These are phyloP conservation scores for Ascochyta lentis DNA, from an alignment of 2,329 filamentous ascomycete species.

Conservation along the genomic window DNA sequence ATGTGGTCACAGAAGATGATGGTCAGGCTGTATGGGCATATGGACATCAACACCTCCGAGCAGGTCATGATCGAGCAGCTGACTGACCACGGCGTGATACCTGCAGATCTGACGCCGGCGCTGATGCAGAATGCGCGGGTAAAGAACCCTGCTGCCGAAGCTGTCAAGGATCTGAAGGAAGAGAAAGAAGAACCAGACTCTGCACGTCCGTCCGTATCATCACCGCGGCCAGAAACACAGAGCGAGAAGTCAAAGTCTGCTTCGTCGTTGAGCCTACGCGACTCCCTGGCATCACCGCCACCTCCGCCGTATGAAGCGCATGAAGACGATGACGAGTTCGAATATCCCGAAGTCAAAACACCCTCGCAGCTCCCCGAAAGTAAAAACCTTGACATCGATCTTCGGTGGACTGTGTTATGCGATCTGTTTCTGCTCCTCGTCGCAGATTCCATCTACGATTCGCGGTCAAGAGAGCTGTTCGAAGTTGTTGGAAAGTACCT, in stretches of 20 bases:
- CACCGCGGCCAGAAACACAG: slow-evolving; percentile 33
- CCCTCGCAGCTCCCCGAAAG: slow-evolving; percentile 83
- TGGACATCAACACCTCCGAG: slow-evolving; percentile 91
- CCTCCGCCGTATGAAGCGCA: slow-evolving; percentile 66
- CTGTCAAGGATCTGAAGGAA: slow-evolving; percentile 28
- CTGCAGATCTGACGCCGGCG: slow-evolving; percentile 80
- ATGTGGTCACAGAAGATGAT: slow-evolving; percentile 99
- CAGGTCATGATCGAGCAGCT: slow-evolving; percentile 99
- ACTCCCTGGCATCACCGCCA: slow-evolving; percentile 54
- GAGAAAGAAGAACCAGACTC: slow-evolving; percentile 30
- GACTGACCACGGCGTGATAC: slow-evolving; percentile 86
- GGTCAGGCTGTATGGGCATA: slow-evolving; percentile 90
- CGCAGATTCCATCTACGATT: slow-evolving; percentile 91
- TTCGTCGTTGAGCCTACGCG: slow-evolving; percentile 42
- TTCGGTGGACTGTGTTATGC: slow-evolving; percentile 96
- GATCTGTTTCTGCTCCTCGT: slow-evolving; percentile 96
- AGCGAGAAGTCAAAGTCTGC: slow-evolving; percentile 35
- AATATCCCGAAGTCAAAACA: slow-evolving; percentile 79
- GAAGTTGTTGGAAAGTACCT: slow-evolving; percentile 83
- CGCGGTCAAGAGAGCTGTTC: slow-evolving; percentile 82
- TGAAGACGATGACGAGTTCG: slow-evolving; percentile 67
- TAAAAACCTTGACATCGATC: slow-evolving; percentile 89
- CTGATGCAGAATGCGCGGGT: slow-evolving; percentile 93
- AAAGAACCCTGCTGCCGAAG: slow-evolving; percentile 83
- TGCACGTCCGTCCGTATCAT: slow-evolving; percentile 43